A percentile compares a stretch with the other conserved stretches of the same genome.
phyloP scores from a whole-genome alignment of 441 rosid species.

The Adansonia madagascariensis region DNA sequence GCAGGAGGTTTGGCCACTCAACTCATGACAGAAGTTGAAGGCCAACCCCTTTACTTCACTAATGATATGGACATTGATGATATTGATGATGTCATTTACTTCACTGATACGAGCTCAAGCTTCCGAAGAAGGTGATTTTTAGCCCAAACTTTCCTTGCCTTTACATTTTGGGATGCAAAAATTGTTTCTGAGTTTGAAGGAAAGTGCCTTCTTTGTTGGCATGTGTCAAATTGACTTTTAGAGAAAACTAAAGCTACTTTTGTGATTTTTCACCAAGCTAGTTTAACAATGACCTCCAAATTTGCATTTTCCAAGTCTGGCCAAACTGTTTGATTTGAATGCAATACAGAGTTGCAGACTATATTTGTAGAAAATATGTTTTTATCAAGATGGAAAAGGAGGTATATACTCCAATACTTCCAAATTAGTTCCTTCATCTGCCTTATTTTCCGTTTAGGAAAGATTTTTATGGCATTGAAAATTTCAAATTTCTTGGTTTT shows the following conservation, averaged over 20 bases:
- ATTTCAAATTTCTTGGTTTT: neutral
- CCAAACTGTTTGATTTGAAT: neutral
- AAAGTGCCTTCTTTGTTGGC: neutral
- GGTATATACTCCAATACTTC: neutral
- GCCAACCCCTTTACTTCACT: slow-evolving; percentile 58
- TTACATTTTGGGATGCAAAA: neutral
- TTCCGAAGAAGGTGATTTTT: slow-evolving; percentile 63
- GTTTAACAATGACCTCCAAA: neutral
- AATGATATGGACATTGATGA: slow-evolving; percentile 75
- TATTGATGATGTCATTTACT: slow-evolving; percentile 58
- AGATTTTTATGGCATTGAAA: neutral
- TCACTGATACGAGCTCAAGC: slow-evolving; percentile 65
- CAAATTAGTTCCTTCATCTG: neutral
- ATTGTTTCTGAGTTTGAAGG: neutral
- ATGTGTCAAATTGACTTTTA: neutral
- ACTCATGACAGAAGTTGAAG: slow-evolving; percentile 58
- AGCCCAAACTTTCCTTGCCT: neutral
- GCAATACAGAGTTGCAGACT: neutral
- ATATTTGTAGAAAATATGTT: neutral
- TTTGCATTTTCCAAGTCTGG: neutral
- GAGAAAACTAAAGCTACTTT: neutral
- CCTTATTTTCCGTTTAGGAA: neutral
- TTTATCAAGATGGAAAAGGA: neutral
- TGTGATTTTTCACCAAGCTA: neutral
- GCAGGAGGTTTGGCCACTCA: slow-evolving; percentile 65